Evolutionary conservation across 176 grass and related monocot genomes (phyloP).

Genomic region (Musa beccarii): DNA sequence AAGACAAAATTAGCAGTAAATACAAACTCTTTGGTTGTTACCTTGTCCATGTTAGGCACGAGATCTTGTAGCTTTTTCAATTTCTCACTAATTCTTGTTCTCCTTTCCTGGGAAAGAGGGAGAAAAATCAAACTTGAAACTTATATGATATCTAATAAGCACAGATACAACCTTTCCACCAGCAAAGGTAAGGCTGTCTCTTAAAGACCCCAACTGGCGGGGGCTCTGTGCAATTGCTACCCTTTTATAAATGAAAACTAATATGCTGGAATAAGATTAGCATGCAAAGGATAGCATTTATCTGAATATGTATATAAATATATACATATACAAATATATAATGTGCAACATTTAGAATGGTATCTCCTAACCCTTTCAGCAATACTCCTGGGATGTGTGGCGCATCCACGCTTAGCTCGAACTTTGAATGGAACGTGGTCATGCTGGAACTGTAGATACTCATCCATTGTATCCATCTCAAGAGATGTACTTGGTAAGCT

Average conservation of each 20-base stretch:
- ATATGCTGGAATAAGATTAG: not conserved
- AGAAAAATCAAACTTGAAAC: not conserved
- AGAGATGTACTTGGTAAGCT: conserved; percentile 24
- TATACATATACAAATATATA: not conserved
- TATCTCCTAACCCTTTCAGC: conserved; percentile 62
- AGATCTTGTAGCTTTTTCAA: conserved; percentile 74
- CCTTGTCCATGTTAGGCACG: conserved; percentile 94
- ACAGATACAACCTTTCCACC: not conserved
- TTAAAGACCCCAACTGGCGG: too few relatives aligned
- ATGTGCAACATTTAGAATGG: not conserved
- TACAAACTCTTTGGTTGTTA: conserved; percentile 10
- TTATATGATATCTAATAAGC: not conserved
- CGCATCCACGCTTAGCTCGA: conserved; percentile 88
- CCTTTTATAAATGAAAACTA: too few relatives aligned
- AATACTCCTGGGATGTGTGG: conserved; percentile 92
- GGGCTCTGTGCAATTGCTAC: too few relatives aligned
- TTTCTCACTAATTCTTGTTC: conserved; percentile 90
- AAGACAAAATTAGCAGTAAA: too few relatives aligned
- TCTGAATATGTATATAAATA: not conserved
- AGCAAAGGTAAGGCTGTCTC: not conserved
- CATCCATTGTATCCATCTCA: conserved; percentile 34
- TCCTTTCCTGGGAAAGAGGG: conserved; percentile 51
- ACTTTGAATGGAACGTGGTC: conserved; percentile 79
- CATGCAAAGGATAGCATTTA: not conserved
- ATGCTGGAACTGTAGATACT: conserved; percentile 53